A percentile compares a stretch with the other conserved stretches of the same genome.
Conservation (phyloP, 106 monocot species). For the Alisma plantagoaquatica region DNA sequence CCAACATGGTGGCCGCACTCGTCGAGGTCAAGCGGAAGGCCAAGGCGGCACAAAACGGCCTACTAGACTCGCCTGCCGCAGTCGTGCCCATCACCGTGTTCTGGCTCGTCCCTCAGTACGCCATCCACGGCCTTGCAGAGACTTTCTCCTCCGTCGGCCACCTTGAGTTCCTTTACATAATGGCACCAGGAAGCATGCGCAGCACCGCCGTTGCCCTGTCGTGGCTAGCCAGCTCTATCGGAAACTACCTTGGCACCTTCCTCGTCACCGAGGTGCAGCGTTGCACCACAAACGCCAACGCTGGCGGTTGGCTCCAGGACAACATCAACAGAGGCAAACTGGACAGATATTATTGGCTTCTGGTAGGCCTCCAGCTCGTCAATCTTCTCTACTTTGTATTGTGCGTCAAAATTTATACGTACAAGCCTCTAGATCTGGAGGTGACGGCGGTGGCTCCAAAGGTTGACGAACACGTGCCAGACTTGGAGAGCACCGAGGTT, state of each 20-base stretch:
- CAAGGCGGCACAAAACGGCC: background rate
- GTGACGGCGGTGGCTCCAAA: background rate
- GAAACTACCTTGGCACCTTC: background rate
- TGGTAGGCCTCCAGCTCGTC: background rate
- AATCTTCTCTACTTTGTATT: background rate
- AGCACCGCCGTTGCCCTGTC: background rate
- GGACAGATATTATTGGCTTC: background rate
- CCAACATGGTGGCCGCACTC: slow-evolving; percentile 10
- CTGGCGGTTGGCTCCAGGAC: slow-evolving; percentile 1
- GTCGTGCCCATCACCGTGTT: background rate
- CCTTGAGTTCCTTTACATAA: background rate
- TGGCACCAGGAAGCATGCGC: background rate
- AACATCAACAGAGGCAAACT: slow-evolving; percentile 2
- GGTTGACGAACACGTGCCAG: background rate
- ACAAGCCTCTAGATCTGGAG: background rate
- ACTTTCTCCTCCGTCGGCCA: background rate
- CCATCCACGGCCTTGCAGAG: background rate
- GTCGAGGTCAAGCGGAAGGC: slow-evolving; percentile 1
- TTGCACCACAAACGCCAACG: background rate
- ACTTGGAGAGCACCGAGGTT: background rate
- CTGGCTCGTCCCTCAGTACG: slow-evolving; percentile 3
- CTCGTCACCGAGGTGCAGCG: background rate
- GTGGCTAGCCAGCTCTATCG: background rate
- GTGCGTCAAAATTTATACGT: background rate
- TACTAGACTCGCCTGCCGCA: background rate